Conservation (phyloP, 129 eudicot genomes). For the Solidago caesia region DNA sequence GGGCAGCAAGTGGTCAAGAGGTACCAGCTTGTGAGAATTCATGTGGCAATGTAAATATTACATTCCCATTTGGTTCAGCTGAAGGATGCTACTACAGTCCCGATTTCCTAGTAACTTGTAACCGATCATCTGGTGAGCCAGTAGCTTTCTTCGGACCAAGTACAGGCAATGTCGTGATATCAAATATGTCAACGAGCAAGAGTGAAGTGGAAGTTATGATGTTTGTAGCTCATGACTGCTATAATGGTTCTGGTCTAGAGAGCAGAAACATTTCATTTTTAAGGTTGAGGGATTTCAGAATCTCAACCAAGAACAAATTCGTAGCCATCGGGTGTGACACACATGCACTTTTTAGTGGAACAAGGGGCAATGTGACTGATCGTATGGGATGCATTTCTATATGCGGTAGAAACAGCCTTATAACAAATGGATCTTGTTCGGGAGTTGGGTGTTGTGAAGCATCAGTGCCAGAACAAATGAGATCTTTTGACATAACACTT, state of each 20-base stretch:
- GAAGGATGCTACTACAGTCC: slow-evolving; percentile 19
- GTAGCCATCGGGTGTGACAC: slow-evolving; percentile 44
- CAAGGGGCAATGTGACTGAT: neutral
- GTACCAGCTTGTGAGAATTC: slow-evolving; percentile 15
- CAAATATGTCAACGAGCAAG: slow-evolving; percentile 14
- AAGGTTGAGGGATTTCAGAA: neutral
- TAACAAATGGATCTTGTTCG: slow-evolving; percentile 37
- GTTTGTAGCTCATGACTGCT: slow-evolving; percentile 28
- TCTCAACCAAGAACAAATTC: slow-evolving; percentile 37
- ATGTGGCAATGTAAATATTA: slow-evolving; percentile 21
- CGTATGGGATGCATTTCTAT: slow-evolving; percentile 47
- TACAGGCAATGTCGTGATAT: neutral
- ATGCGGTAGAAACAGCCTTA: slow-evolving; percentile 14
- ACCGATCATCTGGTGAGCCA: slow-evolving; percentile 15
- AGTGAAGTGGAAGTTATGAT: slow-evolving; percentile 13
- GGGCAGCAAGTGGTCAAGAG: slow-evolving; percentile 13
- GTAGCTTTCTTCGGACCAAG: neutral
- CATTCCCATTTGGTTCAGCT: slow-evolving; percentile 24
- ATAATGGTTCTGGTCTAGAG: slow-evolving; percentile 16
- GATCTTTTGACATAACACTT: neutral
- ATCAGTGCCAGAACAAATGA: slow-evolving; percentile 33
- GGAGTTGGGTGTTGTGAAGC: slow-evolving; percentile 59
- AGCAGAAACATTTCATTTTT: neutral
- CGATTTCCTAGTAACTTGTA: slow-evolving; percentile 6
- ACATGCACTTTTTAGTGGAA: slow-evolving; percentile 14